Evolutionary conservation across 805 yeast species (phyloP).

Genomic region (Lipomyces kockii): DNA sequence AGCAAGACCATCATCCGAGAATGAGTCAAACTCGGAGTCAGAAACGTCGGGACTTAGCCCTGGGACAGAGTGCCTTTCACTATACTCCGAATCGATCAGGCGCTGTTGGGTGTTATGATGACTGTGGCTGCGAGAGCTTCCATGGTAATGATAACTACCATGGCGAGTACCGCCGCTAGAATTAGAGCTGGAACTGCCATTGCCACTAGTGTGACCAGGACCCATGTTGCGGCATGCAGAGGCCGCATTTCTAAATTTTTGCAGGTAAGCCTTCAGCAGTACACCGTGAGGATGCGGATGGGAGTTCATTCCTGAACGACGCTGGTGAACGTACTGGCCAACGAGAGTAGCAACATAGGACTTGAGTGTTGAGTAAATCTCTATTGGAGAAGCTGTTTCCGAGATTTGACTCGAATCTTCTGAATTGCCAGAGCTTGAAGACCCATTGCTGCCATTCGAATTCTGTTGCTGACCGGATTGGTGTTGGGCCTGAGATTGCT

Average conservation of each 20-base stretch:
- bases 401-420: constrained; percentile 4
- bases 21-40: constrained; percentile 31
- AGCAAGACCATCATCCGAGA: constrained; percentile 28
- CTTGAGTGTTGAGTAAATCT: constrained; percentile 15
- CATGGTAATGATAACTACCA: background rate
- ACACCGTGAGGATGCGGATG: constrained; percentile 29
- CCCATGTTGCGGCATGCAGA: background rate
- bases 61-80: constrained; percentile 21
- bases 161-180: background rate
- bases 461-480: constrained; percentile 11
- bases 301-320: constrained; percentile 22
- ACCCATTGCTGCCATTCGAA: constrained; percentile 5
- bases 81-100: constrained; percentile 9
- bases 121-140: constrained; percentile 3
- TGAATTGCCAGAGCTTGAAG: constrained; percentile 2
- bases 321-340: constrained; percentile 30
- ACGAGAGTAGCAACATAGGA: constrained; percentile 25
- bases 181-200: constrained; percentile 3
- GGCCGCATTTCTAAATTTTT: constrained; percentile 21
- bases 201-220: background rate
- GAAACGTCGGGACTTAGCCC: constrained; percentile 30
- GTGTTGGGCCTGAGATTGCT: constrained; percentile 13
- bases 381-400: constrained; percentile 5
- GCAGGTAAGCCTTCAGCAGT: constrained; percentile 20
- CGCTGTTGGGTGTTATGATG: constrained; percentile 3